Evolutionary conservation across 2,329 filamentous ascomycete species (phyloP), one percentile per base, ranked within the genome.

Genomic region (Trichoderma koningii): DNA sequence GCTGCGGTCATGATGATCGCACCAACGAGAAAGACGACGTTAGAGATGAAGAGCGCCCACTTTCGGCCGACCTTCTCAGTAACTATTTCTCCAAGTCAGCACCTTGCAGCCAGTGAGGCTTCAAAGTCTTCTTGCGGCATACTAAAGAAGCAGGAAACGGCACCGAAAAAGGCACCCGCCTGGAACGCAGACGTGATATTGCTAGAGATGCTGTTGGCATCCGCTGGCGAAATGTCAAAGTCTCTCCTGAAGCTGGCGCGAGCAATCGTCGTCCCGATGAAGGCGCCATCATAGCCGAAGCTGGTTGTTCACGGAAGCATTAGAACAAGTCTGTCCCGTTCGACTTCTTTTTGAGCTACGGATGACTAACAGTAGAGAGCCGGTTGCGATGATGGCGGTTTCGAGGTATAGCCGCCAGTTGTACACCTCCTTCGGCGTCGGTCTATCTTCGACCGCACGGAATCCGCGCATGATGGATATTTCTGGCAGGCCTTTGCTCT

Each of bases 391-490:
- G 34, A 83, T 75, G n/a, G 78, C 70, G 0, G 80, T 78, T 53
- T 81, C 78, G 6, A 73, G 75, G 69, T 85, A 85, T 23, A 84
- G 73, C 3, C 79, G 76, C 79, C 79, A 81, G 67, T 84, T 84
- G 73, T 84, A 84, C 68, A 85, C 83, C 73, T 84, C 81, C 66
- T 79, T 77, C 21, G 83, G 83, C 67, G 82, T 85, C 28, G 83
- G 83, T 68, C 83, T 77, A 71, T 85, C 83, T 71, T 85, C 83
- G 44, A 81, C 79, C 44, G 81, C 81, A 57, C 79, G 78, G 68
- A 82, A 73, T 30, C 76, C 75, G 63, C 73, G 75, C 76, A 78
- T 78, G 57, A 55, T 68, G 56, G 12, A 38, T 14, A 14, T 4
- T 38, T 12, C 10, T 55, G 38, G 47, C 50, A 42, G 17, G 19